Conservation (phyloP, 257 asterid genomes). For the Solanum chiquidenum region DNA sequence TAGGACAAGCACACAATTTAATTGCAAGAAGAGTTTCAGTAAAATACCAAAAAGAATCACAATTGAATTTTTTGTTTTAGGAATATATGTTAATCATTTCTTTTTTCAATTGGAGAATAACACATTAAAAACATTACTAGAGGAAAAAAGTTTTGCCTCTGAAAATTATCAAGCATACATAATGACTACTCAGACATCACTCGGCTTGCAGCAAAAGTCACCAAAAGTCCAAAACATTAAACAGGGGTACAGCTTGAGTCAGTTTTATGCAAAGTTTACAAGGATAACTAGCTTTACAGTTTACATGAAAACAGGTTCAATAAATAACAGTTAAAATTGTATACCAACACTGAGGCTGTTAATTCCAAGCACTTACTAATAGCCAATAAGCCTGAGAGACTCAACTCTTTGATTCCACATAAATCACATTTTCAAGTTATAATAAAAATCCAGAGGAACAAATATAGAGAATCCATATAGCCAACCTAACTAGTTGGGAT, state of each 20-base stretch:
- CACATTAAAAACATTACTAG: neutral
- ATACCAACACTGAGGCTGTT: neutral
- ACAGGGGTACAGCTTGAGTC: neutral
- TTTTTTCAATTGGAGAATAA: neutral
- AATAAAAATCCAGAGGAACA: neutral
- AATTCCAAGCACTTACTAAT: neutral
- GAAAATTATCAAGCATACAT: neutral
- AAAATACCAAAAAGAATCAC: neutral
- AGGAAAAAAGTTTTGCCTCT: neutral
- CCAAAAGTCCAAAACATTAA: neutral
- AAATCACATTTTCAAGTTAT: neutral
- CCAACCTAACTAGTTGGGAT: neutral
- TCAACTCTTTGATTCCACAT: neutral
- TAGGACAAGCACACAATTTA: neutral
- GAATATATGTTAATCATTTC: neutral
- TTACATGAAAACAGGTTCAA: neutral
- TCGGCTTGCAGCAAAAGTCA: neutral
- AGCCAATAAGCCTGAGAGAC: neutral
- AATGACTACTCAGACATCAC: neutral
- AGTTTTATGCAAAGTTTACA: neutral
- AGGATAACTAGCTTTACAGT: neutral
- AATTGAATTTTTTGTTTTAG: neutral
- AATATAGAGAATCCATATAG: neutral
- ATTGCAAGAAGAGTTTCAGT: neutral
- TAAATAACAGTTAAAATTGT: neutral